Evolutionary conservation across 805 yeast genomes (phyloP), one percentile per base, ranked within the genome.

Genomic region (Metschnikowia bowlesiae): DNA sequence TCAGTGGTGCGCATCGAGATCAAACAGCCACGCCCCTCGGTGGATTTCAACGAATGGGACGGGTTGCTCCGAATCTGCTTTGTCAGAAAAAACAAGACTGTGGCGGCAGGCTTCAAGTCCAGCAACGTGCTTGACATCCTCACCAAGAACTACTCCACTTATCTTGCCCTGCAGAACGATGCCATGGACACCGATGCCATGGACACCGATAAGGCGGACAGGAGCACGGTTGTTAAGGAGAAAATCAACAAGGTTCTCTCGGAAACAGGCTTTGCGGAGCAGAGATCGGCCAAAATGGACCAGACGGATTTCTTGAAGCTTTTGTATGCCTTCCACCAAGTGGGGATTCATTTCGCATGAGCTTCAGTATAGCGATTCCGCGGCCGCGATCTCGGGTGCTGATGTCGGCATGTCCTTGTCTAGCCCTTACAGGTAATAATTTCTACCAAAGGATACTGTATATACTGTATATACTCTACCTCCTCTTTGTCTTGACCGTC

Each of bases 1-100:
- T 85, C 96, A 34, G 99, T 94, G 44, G 98, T 94, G 16, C 80
- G 96, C 62, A 82, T 94, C 35, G 98, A 92, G 68, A 84, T 94
- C 50, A 94, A 94, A 68, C 77, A 70, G 49, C 99, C 98, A 47
- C 81, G 97, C 59, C 99, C 99, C n/a, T 83, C 87, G 56, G 83
- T 94, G 33, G 97, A 91, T 64, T 92, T 84, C 65, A 80, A 87
- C 62, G 99, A 94, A 68, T 94, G 98, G 98, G 99, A 94, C 64
- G 99, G 99, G 2, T 73, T 94, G 34, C 75, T 94, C 56, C 81
- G 99, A 57, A 87, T 94, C 51, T 87, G 89, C 44, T 94, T 94
- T 65, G 96, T 89, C 41, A 81, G 99, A 64, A 92, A 92, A 68
- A 94, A 94, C 68, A 87, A 91, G 68, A 94, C 96, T 8, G 80